These are phyloP conservation scores for Emmonsiellopsis sp. DNA, from an alignment of 2,329 filamentous ascomycete genomes.

Conservation along the genomic window DNA sequence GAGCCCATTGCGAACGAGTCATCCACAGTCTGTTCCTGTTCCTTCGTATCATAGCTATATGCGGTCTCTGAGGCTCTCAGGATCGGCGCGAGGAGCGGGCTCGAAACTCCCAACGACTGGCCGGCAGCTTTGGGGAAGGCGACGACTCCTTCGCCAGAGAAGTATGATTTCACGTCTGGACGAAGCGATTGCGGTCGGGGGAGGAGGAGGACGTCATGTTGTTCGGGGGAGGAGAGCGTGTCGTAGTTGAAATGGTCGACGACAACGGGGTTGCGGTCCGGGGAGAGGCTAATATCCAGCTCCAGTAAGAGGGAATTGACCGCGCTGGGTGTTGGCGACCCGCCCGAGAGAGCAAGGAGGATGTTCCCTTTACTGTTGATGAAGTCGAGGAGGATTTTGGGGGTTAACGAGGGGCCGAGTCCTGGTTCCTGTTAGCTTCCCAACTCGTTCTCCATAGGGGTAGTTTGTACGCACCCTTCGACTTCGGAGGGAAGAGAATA, in stretches of 20 bases:
- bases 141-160: slow-evolving; percentile 59
- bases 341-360: slow-evolving; percentile 71
- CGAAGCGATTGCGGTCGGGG: slow-evolving; percentile 58
- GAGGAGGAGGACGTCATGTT: slow-evolving; percentile 81
- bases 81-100: slow-evolving; percentile 70
- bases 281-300: slow-evolving; percentile 78
- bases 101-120: slow-evolving; percentile 67
- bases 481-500: slow-evolving; percentile 76
- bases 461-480: slow-evolving; percentile 58
- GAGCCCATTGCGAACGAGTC: slow-evolving; percentile 76
- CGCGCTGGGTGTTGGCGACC: slow-evolving; percentile 59
- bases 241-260: slow-evolving; percentile 98
- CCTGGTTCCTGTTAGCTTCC: slow-evolving; percentile 39
- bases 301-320: slow-evolving; percentile 74
- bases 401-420: slow-evolving; percentile 79
- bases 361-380: slow-evolving; percentile 88
- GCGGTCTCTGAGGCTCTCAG: slow-evolving; percentile 74
- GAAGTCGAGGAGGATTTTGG: slow-evolving; percentile 80
- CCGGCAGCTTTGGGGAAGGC: slow-evolving; percentile 76
- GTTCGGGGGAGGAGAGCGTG: slow-evolving; percentile 61
- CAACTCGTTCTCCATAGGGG: neutral
- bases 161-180: slow-evolving; percentile 66
- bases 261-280: slow-evolving; percentile 73
- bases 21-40: slow-evolving; percentile 62
- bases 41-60: slow-evolving; percentile 91